Evolutionary conservation across 2,329 filamentous ascomycete species (phyloP), one percentile per base, ranked within the genome.

Genomic region (Sclerotinia subarctica): DNA sequence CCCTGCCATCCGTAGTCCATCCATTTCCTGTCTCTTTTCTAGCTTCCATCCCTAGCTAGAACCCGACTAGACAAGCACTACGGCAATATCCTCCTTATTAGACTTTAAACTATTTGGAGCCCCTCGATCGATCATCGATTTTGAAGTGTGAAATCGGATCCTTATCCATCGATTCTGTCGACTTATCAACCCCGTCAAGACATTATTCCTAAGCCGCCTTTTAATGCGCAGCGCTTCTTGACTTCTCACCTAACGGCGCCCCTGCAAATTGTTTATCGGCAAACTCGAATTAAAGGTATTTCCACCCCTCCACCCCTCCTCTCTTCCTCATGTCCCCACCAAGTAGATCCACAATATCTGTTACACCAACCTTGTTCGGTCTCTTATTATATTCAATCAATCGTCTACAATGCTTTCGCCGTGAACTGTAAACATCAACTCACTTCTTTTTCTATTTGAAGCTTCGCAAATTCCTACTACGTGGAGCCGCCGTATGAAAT

Each of bases 381-480:
- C 29, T 67, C 53, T 57, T 46, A 26, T 46, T 17, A n/a, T 35
- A 57, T 53, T 46, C 58, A 44, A 49, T 26, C 26, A 67, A 60
- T 67, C 42, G 19, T 67, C 64, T 72, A 53, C 65, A 73, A 72
- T 66, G 64, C 65, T 26, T 73, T 69, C 67, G 73, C 70, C 67
- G 74, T 75, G 74, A 70, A 74, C 68, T 72, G 75, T 65, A 77
- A 75, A 73, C 73, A 73, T 46, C 69, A 71, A 71, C 76, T 76
- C 69, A 75, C 71, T n/a, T 72, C 74, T 66, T 73, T 73, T 70
- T 77, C 74, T 64, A 72, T 77, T 64, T 77, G 72, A 77, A 68
- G 64, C 64, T 57, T 51, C 56, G 46, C 53, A 69, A 26, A 8
- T 19, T 44, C 32, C n/a, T 24, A 47, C 63, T 64, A 59, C 66